These are phyloP conservation scores for Fragosphaeria purpurea DNA, from an alignment of 2,329 filamentous ascomycete genomes.

Conservation along the genomic window DNA sequence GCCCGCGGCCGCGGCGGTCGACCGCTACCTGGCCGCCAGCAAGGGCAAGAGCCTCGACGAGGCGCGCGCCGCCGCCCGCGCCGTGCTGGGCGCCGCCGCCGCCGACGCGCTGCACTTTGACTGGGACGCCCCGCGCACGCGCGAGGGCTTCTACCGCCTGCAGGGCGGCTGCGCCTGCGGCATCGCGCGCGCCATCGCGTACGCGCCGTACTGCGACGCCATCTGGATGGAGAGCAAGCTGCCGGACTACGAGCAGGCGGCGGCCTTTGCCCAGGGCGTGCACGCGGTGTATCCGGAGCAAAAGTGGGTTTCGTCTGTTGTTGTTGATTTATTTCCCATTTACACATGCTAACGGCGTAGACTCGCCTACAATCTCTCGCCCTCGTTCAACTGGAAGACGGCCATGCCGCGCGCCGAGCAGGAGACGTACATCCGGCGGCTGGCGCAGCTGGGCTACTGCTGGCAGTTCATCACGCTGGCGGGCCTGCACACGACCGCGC, in stretches of 20 bases:
- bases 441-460: slow-evolving; percentile 84
- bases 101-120: slow-evolving; percentile 76
- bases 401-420: slow-evolving; percentile 88
- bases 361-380: slow-evolving; percentile 95
- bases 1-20: slow-evolving; percentile 47
- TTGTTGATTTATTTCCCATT: background rate
- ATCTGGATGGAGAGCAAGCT: slow-evolving; percentile 99
- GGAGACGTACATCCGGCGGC: slow-evolving; percentile 91
- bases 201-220: slow-evolving; percentile 85
- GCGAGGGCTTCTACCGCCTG: slow-evolving; percentile 92
- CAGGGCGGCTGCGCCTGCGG: slow-evolving; percentile 86
- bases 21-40: slow-evolving; percentile 55
- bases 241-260: slow-evolving; percentile 81
- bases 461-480: slow-evolving; percentile 99
- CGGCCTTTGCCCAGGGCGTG: slow-evolving; percentile 87
- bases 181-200: slow-evolving; percentile 81
- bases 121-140: slow-evolving; percentile 82
- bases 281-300: slow-evolving; percentile 93
- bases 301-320: slow-evolving; percentile 52
- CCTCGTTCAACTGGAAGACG: slow-evolving; percentile 99
- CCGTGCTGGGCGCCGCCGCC: slow-evolving; percentile 60
- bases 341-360: slow-evolving; percentile 30
- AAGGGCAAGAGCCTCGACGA: slow-evolving; percentile 83
- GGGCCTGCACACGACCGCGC: slow-evolving; percentile 86
- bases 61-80: slow-evolving; percentile 67